Conservation (phyloP, 2,329 filamentous ascomycete genomes). For the Talaromyces albobiverticillius region DNA sequence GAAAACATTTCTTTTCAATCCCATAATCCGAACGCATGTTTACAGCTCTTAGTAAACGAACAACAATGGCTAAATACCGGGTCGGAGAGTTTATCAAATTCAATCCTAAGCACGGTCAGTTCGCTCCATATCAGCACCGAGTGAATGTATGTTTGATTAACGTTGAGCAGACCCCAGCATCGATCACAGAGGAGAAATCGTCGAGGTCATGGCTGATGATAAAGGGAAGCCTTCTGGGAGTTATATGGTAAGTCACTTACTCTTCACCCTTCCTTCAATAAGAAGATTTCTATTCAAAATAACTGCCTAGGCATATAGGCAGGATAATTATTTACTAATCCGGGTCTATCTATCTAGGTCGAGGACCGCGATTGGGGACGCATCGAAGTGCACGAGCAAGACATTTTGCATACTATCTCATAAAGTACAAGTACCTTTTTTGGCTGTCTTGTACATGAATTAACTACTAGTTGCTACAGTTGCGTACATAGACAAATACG, state of each 20-base stretch:
- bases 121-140: no score
- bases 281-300: no score
- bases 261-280: neutral
- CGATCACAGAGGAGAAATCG: conserved; percentile 13
- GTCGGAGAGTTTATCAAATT: conserved; percentile 6
- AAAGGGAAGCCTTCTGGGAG: conserved; percentile 2
- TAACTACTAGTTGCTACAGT: no score
- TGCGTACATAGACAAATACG: no score
- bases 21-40: no score
- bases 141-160: neutral
- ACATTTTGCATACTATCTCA: conserved; percentile 11
- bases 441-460: no score
- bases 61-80: neutral
- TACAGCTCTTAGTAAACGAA: neutral
- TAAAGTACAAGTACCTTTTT: no score
- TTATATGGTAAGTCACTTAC: conserved; percentile 3
- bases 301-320: neutral
- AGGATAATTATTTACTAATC: neutral
- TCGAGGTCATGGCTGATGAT: conserved; percentile 9
- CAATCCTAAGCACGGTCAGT: conserved; percentile 4
- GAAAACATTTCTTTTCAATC: neutral
- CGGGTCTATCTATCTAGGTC: conserved; percentile 9
- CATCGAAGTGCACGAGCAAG: conserved; percentile 7
- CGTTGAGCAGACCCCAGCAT: conserved; percentile 8
- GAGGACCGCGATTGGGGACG: conserved; percentile 14